These are phyloP conservation scores for Lipomyces spencermartinsiae DNA, from an alignment of 805 yeast species.

Conservation along the genomic window DNA sequence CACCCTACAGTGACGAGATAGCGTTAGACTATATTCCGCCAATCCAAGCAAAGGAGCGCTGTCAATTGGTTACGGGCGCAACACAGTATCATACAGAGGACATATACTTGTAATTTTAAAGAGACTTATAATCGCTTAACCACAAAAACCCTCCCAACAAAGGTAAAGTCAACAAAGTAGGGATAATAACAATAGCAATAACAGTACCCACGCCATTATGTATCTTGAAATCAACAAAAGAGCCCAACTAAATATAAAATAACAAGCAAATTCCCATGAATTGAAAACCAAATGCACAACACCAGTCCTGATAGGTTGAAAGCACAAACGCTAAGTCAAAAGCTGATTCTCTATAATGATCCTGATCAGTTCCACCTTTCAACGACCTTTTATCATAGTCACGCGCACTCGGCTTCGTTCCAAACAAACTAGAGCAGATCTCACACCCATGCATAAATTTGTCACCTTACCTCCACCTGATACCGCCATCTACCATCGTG, in stretches of 20 bases:
- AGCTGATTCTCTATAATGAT: slow-evolving; percentile 1
- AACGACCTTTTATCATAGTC: background rate
- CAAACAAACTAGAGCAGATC: background rate
- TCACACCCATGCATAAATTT: background rate
- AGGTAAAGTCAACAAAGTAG: background rate
- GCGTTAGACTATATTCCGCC: background rate
- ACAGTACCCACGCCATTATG: background rate
- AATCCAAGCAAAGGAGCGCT: background rate
- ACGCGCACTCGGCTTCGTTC: background rate
- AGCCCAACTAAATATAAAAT: background rate
- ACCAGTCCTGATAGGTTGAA: background rate
- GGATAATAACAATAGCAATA: background rate
- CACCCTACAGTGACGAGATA: no score
- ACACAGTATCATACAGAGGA: background rate
- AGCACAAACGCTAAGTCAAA: slow-evolving; percentile 2
- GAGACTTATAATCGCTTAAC: background rate
- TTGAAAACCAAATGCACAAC: background rate
- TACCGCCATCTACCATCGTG: slow-evolving; percentile 49
- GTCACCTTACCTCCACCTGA: slow-evolving; percentile 37
- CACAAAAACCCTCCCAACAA: background rate
- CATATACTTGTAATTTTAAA: background rate
- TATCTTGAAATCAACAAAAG: slow-evolving; percentile 3
- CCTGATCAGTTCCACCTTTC: background rate
- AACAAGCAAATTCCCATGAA: background rate
- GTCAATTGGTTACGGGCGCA: background rate